Percentiles rank a stretch among this genome's conserved stretches.
Conservation (phyloP, 805 yeast species). For the Metschnikowia henanensis region DNA sequence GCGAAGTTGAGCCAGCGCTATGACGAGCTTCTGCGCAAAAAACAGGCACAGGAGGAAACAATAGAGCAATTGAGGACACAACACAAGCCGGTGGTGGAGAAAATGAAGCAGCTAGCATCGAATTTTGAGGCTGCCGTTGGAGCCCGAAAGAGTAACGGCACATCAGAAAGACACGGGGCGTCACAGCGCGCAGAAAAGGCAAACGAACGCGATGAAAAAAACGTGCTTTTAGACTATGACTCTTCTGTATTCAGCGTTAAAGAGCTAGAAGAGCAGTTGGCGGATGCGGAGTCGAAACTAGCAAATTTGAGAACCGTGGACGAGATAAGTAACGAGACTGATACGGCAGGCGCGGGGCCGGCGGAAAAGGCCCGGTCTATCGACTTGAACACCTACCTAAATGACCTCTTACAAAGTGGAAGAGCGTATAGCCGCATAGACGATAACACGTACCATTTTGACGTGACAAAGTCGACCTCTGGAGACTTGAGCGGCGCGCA, state of each 20-base stretch:
- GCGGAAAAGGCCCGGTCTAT: constrained; percentile 10
- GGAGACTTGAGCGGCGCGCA: constrained; percentile 19
- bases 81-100: constrained; percentile 37
- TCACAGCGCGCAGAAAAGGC: constrained; percentile 1
- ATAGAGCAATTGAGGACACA: constrained; percentile 27
- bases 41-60: constrained; percentile 18
- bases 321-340: constrained; percentile 10
- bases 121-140: constrained; percentile 22
- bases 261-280: constrained; percentile 22
- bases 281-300: constrained; percentile 20
- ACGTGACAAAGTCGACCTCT: constrained; percentile 23
- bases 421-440: constrained; percentile 21
- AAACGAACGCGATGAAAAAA: constrained; percentile 6
- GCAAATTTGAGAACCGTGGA: constrained; percentile 18
- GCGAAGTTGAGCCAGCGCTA: constrained; percentile 23
- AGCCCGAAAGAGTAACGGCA: neutral
- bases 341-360: neutral
- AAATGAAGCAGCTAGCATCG: constrained; percentile 28
- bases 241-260: constrained; percentile 19
- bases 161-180: neutral
- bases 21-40: constrained; percentile 19
- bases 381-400: constrained; percentile 19
- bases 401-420: constrained; percentile 23
- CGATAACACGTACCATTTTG: constrained; percentile 25
- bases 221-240: constrained; percentile 2